Evolutionary conservation across 176 grass and related monocot species (phyloP).

Genomic region (Paspalum vaginatum): DNA sequence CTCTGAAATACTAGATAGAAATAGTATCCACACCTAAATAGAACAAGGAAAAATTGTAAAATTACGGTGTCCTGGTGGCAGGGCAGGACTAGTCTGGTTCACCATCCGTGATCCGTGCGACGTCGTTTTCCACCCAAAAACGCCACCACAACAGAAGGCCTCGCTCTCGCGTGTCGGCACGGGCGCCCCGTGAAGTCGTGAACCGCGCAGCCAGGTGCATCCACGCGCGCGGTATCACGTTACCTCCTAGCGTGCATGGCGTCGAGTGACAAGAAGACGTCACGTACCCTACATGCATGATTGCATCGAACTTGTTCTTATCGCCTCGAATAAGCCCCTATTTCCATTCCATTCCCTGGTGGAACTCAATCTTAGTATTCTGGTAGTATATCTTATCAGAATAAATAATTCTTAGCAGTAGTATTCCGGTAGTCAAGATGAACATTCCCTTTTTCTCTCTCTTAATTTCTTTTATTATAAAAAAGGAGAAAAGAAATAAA

Average conservation of each 20-base stretch:
- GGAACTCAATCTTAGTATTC: background rate
- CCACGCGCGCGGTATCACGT: slow-evolving; percentile 2
- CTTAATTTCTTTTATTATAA: background rate
- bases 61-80: no score
- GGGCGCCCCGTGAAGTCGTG: slow-evolving; percentile 15
- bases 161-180: background rate
- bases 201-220: background rate
- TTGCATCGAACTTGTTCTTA: slow-evolving; percentile 9
- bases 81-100: no score
- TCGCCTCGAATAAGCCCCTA: slow-evolving; percentile 26
- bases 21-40: no score
- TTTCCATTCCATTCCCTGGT: background rate
- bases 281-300: background rate
- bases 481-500: background rate
- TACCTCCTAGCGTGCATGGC: slow-evolving; percentile 12
- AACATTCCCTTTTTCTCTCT: background rate
- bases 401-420: no score
- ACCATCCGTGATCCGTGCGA: no score
- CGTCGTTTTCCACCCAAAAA: slow-evolving; percentile 38
- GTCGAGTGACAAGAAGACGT: background rate
- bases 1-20: no score
- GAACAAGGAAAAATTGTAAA: no score
- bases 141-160: background rate
- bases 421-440: background rate
- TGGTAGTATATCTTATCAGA: no score